These are phyloP conservation scores for Pyrenochaeta sp. DNA, from an alignment of 2,329 filamentous ascomycete genomes.

Conservation along the genomic window DNA sequence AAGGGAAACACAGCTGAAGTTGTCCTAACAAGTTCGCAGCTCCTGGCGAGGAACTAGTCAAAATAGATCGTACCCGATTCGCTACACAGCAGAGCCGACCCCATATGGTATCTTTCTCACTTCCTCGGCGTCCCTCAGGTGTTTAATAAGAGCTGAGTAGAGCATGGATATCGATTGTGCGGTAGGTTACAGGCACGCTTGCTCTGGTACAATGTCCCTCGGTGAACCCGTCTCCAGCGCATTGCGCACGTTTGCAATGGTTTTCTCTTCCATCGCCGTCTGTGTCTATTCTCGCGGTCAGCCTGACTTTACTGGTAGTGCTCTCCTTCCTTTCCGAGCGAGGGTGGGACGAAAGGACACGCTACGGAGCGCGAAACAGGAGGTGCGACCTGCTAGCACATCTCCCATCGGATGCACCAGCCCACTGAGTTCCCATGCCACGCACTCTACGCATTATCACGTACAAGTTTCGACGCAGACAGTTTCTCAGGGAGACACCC, in stretches of 20 bases:
- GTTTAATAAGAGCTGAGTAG: neutral
- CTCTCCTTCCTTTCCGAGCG: constrained; percentile 21
- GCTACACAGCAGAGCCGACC: neutral
- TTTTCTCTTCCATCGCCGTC: constrained; percentile 75
- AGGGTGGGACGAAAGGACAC: constrained; percentile 5
- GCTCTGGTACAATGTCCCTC: constrained; percentile 77
- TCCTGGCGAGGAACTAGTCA: too few species aligned
- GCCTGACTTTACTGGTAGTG: constrained; percentile 6
- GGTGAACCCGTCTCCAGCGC: constrained; percentile 70
- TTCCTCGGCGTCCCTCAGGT: neutral
- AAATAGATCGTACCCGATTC: neutral
- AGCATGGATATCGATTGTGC: neutral
- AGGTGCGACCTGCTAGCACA: constrained; percentile 7
- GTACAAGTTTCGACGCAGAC: neutral
- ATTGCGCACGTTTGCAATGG: constrained; percentile 72
- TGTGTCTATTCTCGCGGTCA: constrained; percentile 55
- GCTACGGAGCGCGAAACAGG: constrained; percentile 9
- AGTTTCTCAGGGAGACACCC: neutral
- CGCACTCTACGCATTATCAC: neutral
- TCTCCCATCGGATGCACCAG: neutral
- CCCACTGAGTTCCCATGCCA: neutral
- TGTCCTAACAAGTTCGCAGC: neutral
- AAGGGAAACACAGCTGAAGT: neutral
- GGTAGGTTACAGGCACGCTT: constrained; percentile 57
- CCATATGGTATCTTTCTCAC: neutral